A percentile compares a stretch with the other conserved stretches of the same genome.
These are phyloP conservation scores for Fusarium incarnatum DNA, from an alignment of 2,329 filamentous ascomycete genomes.

Conservation along the genomic window DNA sequence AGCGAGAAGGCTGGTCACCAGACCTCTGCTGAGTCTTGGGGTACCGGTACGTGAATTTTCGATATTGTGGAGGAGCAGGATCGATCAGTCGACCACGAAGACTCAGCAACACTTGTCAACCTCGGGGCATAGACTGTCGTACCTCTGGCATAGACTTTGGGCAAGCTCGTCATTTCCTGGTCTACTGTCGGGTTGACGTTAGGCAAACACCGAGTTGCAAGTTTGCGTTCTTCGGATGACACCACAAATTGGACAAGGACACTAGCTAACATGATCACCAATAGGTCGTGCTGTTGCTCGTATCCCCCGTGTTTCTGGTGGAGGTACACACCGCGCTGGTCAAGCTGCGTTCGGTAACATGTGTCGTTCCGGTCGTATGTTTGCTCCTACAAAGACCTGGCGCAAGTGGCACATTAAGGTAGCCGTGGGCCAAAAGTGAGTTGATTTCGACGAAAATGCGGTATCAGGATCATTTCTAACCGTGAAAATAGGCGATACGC, in stretches of 20 bases:
- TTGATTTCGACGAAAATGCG: too few relatives aligned
- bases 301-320: conserved; percentile 99
- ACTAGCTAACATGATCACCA: conserved; percentile 41
- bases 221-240: neutral
- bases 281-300: conserved; percentile 97
- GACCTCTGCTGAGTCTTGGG: conserved; percentile 99
- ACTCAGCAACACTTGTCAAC: neutral
- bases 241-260: neutral
- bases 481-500: conserved; percentile 81
- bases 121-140: neutral
- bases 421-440: too few relatives aligned
- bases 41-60: conserved; percentile 81
- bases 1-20: conserved; percentile 99
- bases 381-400: conserved; percentile 99
- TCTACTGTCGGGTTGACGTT: too few relatives aligned
- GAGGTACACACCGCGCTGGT: conserved; percentile 99
- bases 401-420: conserved; percentile 99
- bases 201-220: neutral
- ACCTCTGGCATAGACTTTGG: neutral
- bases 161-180: neutral
- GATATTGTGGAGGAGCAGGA: neutral
- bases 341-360: conserved; percentile 99
- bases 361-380: conserved; percentile 99
- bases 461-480: too few relatives aligned
- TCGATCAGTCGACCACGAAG: neutral